These are phyloP conservation scores for Trypanosoma avium DNA, from an alignment of 208 protist genomes.

Conservation along the genomic window DNA sequence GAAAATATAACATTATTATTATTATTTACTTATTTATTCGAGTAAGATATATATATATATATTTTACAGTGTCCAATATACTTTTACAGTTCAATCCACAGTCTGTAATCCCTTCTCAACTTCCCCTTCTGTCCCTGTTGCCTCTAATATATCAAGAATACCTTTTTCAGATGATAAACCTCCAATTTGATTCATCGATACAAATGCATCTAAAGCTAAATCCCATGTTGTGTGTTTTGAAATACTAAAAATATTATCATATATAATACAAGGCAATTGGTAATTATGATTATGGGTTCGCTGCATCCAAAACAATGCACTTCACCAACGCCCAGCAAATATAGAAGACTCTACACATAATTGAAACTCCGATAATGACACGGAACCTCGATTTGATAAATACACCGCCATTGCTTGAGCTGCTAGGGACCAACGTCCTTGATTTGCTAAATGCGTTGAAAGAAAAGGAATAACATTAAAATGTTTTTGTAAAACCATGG, in stretches of 20 bases:
- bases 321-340: conserved; percentile 59
- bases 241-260: conserved; percentile 50
- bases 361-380: conserved; percentile 39
- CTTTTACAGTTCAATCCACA: conserved; percentile 34
- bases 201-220: conserved; percentile 44
- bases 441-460: conserved; percentile 40
- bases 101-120: conserved; percentile 37
- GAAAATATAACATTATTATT: background rate
- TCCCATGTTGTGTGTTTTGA: conserved; percentile 48
- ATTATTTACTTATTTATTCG: background rate
- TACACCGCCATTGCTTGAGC: conserved; percentile 63
- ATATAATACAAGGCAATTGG: conserved; percentile 30
- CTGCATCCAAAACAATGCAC: conserved; percentile 84
- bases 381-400: conserved; percentile 51
- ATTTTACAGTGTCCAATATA: conserved; percentile 48
- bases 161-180: conserved; percentile 44
- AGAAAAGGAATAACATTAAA: conserved; percentile 53
- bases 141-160: conserved; percentile 47
- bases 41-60: background rate
- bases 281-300: conserved; percentile 47
- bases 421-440: conserved; percentile 47
- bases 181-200: conserved; percentile 53
- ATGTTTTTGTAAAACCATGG: conserved; percentile 56
- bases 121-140: conserved; percentile 39
- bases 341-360: conserved; percentile 69